These are phyloP conservation scores for Schizophyllum amplum DNA, from an alignment of 1,284 basidiomycete genomes.

Conservation along the genomic window DNA sequence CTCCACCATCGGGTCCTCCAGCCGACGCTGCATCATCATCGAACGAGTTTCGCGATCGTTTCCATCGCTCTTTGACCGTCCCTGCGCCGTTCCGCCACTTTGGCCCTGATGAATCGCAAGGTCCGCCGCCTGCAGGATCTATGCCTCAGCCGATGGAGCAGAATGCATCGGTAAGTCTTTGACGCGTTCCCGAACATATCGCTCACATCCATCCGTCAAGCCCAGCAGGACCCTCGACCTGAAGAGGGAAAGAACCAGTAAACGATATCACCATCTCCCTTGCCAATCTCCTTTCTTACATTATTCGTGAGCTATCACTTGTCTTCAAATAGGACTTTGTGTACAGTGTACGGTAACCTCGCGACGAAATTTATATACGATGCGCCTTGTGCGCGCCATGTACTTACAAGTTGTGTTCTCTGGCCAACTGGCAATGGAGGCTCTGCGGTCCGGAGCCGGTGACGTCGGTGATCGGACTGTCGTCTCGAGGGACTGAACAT, in stretches of 20 bases:
- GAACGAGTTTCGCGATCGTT: constrained; percentile 63
- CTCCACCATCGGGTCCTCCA: constrained; percentile 11
- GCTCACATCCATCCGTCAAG: background rate
- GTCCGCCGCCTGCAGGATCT: background rate
- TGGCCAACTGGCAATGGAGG: too few relatives aligned
- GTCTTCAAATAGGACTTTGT: background rate
- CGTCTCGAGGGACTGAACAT: too few relatives aligned
- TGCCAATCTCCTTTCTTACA: too few relatives aligned
- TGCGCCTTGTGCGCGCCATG: too few relatives aligned
- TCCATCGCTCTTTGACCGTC: constrained; percentile 54
- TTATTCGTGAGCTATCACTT: background rate
- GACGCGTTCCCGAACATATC: background rate
- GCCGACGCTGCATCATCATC: constrained; percentile 19
- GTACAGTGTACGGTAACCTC: background rate
- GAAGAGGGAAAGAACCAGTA: background rate
- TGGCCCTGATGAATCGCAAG: background rate
- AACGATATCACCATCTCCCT: too few relatives aligned
- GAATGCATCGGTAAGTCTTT: background rate
- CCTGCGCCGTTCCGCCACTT: constrained; percentile 49
- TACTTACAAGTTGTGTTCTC: too few relatives aligned
- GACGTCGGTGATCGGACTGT: too few relatives aligned
- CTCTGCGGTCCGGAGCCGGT: too few relatives aligned
- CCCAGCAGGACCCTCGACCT: background rate
- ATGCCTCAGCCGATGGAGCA: background rate
- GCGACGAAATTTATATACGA: too few relatives aligned